Base-by-base conservation (phyloP, 2,329 filamentous ascomycete genomes). In the Penicillium brasilianum region DNA sequence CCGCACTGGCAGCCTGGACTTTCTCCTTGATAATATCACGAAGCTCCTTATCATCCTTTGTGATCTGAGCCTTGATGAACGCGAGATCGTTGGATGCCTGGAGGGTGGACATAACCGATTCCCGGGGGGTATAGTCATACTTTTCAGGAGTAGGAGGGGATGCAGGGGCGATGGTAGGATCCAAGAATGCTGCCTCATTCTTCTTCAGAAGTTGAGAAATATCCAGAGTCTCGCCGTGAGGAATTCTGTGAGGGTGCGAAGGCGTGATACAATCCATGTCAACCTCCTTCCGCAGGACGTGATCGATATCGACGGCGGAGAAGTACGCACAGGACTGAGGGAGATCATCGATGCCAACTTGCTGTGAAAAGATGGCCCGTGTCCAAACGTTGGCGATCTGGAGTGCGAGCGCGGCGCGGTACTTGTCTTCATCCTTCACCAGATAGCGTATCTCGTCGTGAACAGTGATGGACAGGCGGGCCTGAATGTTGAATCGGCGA, bases 381-480 rank as follows among this genome's bases (percentile, higher is more conserved):
- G 96, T 99, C 95, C 95, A 99, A 20, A 99, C 77, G 72, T 99
- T 99, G 60, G 93, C 88, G 8, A 99, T 85, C 76, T 99, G 95
- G 13, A 99, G 82, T 0, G 96, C 95, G 88, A 99, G 90, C 11
- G 94, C 94, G 2, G 91, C 88, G 43, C 90, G 87, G 72, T 98
- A 99, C 71, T 90, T 91, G 78, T 99, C 93, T 62, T 90, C 83
- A 2, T 93, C 85, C 71, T 89, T 89, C 44, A 97, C 93, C 0
- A 99, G 84, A 71, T 99, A 99, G 16, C 95, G 87, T 64, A 99
- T 98, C 77, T 99, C 96, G 71, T 99, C 96, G 74, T 99, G 95
- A 0, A 99, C 95, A 0, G 94, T 98, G 63, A 99, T 92, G 16
- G 94, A 87, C 1, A 99, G 82, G 1, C 96, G 91, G 4, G 93